A percentile compares a stretch with the other conserved stretches of the same genome.
Conservation (phyloP, 148 eudicot species). For the Pouteria glomerata region DNA sequence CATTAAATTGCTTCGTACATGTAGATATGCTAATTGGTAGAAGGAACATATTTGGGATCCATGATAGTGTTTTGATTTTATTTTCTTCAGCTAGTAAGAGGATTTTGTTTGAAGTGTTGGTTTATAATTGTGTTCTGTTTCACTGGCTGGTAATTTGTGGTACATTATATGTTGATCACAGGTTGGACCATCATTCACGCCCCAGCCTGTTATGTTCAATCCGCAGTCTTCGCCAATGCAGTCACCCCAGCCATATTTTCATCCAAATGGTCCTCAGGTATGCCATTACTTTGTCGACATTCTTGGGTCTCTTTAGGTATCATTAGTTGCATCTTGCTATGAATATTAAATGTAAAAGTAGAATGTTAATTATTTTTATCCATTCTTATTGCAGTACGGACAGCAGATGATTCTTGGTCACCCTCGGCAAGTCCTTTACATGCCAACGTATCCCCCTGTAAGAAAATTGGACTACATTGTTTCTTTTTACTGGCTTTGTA, state of each 20-base stretch:
- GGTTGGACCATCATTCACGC: slow-evolving; percentile 75
- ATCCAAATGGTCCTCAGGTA: slow-evolving; percentile 87
- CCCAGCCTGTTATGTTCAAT: slow-evolving; percentile 69
- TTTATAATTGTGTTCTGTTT: slow-evolving; percentile 2
- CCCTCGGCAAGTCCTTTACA: slow-evolving; percentile 79
- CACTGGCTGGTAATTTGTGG: slow-evolving; percentile 1
- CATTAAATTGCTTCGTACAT: background rate
- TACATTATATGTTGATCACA: slow-evolving; percentile 23
- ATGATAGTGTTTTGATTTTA: background rate
- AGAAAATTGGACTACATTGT: slow-evolving; percentile 21
- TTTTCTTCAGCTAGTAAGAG: background rate
- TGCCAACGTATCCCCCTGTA: slow-evolving; percentile 85
- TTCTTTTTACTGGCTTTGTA: background rate
- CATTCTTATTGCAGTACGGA: slow-evolving; percentile 53
- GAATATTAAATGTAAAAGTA: background rate
- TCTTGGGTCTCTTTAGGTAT: background rate
- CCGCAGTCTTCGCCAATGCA: slow-evolving; percentile 70
- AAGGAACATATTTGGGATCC: background rate
- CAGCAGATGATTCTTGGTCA: slow-evolving; percentile 95
- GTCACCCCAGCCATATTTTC: slow-evolving; percentile 70
- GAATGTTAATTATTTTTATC: background rate
- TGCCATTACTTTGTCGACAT: background rate
- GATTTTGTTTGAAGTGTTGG: background rate
- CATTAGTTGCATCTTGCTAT: background rate
- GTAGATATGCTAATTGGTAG: background rate